These are phyloP conservation scores for Wickerhamomyces queroliae DNA, from an alignment of 805 yeast genomes.

Conservation along the genomic window DNA sequence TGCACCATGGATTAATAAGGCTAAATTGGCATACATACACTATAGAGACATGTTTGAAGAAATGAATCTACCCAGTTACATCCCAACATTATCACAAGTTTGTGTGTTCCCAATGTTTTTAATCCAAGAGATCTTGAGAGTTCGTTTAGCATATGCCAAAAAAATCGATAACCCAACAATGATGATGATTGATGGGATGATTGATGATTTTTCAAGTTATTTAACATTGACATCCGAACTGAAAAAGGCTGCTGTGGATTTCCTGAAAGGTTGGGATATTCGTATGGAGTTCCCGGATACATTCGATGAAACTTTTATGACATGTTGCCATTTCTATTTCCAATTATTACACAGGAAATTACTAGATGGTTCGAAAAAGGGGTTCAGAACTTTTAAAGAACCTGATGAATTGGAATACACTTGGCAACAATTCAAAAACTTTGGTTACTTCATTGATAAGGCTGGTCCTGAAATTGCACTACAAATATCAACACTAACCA, in stretches of 20 bases:
- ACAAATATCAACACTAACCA: slow-evolving; percentile 60
- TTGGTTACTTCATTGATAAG: slow-evolving; percentile 74
- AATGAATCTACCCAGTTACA: slow-evolving; percentile 68
- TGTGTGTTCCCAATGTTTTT: slow-evolving; percentile 74
- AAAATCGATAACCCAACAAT: slow-evolving; percentile 80
- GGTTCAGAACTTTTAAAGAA: slow-evolving; percentile 81
- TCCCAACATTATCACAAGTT: slow-evolving; percentile 57
- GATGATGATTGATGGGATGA: slow-evolving; percentile 94
- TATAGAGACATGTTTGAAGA: slow-evolving; percentile 57
- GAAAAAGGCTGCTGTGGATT: slow-evolving; percentile 58
- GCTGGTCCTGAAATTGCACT: slow-evolving; percentile 80
- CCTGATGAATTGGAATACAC: slow-evolving; percentile 84
- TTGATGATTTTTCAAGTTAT: slow-evolving; percentile 77
- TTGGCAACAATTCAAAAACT: slow-evolving; percentile 70
- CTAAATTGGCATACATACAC: slow-evolving; percentile 63
- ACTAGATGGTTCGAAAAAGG: slow-evolving; percentile 64
- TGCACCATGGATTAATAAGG: slow-evolving; percentile 78
- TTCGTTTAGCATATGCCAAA: slow-evolving; percentile 71
- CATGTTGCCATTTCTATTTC: slow-evolving; percentile 69
- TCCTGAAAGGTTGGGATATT: slow-evolving; percentile 63
- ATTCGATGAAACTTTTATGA: slow-evolving; percentile 62
- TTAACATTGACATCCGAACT: slow-evolving; percentile 70
- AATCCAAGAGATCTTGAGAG: slow-evolving; percentile 70
- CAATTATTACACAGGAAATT: slow-evolving; percentile 70
- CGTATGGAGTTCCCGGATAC: slow-evolving; percentile 56